Evolutionary conservation across 805 yeast genomes (phyloP), one percentile per base, ranked within the genome.

Genomic region (Candida endomychidarum): DNA sequence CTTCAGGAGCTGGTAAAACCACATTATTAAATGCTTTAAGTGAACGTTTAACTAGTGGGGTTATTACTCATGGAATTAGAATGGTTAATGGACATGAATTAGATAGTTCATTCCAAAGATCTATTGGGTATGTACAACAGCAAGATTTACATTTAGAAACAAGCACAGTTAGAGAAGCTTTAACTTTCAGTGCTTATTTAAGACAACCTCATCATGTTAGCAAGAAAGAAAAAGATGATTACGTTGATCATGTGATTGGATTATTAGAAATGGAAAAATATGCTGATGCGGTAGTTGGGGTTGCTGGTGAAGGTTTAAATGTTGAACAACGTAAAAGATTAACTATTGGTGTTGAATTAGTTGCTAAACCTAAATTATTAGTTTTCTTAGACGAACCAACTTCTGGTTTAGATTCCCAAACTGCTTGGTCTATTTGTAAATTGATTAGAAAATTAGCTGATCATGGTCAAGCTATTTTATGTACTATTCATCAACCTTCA

Each of bases 1-100:
- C 83, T 39, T 84, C 91, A 27, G 93, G 93, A 65, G 93, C 93
- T 30, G 93, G 93, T 65, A 84, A 84, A 54, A 84, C 93, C 17
- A 85, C 91, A 2, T 66, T 84, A 42, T 69, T 85, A 51, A 83
- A 84, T 60, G 81, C 83, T 49, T 72, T 85, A 46, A 82, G 89
- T 18, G 86, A 81, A 53, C 75, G 91, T 60, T 77, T 82, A 40
- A 76, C 81, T 31, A 67, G 77, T 58, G 93, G 91, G 61, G 80
- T 77, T n/a, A 76, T 84, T 29, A 75, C 87, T 26, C 86, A 86
- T 52, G 83, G 81, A 50, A 74, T 48, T 17, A 53, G 71, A 51
- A 56, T 81, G 59, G 90, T 84, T 19, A 83, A 84, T 55, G 89
- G 88, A 38, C 71, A 71, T 39, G 71, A 77, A 4, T 65, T 82